Base-by-base conservation (phyloP, 1,284 basidiomycete species). In the Fomitopsis schrenkii region DNA sequence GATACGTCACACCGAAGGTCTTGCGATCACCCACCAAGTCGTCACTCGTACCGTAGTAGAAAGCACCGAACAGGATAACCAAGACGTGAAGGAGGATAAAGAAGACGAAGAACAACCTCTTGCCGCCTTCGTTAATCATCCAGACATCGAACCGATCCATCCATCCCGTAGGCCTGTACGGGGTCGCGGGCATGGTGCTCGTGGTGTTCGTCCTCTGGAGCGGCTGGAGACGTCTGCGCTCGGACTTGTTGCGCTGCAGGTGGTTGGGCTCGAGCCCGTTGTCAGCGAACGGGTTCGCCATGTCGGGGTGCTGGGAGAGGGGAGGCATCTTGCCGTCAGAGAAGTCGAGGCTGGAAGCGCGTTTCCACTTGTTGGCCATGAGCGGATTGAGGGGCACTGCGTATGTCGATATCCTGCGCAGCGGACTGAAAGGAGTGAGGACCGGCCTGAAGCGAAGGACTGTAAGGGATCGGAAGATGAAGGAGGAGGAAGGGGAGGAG, bases 61-160 rank as follows among this genome's bases (percentile, higher is more conserved):
- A 65, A 69, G 89, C 83, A 2, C 93, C 93, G 64, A 96, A 83
- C 36, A 79, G 79, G 58, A 86, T 83, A 57, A 93, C 90, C 33
- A 94, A 76, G 46, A 85, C 63, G 65, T 95, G 93, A 42, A 95
- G 79, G 71, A 94, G 76, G 54, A 94, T 76, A 84, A 88, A 94
- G 64, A 84, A 74, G 59, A 78, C 83, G 75, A 95, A 92, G 79
- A 94, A 92, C 36, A 95, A 64, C 59, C 85, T 81, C 56, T 84
- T 81, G 17, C 88, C 85, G 52, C 93, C 94, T 71, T 95, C 93
- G 72, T 95, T 95, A 72, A 95, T 92, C 90, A 94, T 91, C 94
- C 94, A 96, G 35, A 86, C 69, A 65, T 83, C 79, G 70, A 85
- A 81, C 65, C 74, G 83, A 64, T 85, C 79, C 48, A 70, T 69